Conservation (phyloP, 495 filamentous ascomycete species). For the Talaromyces ruber region DNA sequence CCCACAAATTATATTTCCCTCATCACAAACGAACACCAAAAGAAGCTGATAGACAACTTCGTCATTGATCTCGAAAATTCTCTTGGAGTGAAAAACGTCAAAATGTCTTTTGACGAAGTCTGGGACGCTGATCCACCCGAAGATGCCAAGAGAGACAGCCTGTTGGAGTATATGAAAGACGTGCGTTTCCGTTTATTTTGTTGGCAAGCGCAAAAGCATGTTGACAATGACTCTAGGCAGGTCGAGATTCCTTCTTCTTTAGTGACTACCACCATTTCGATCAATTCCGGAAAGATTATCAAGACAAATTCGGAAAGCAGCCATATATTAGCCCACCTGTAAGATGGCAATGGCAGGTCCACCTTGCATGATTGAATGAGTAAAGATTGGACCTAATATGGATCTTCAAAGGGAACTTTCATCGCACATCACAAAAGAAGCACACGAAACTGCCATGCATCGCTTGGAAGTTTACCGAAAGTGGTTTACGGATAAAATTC, state of each 20-base stretch:
- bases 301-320: not conserved
- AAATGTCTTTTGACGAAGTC: not conserved
- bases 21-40: not conserved
- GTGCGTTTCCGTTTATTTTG: not conserved
- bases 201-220: not conserved
- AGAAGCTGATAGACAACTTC: conserved; percentile 22
- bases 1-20: not conserved
- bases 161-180: not conserved
- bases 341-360: not conserved
- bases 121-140: not conserved
- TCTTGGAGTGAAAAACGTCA: conserved; percentile 8
- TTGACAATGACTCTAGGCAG: not conserved
- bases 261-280: not conserved
- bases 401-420: not conserved
- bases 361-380: not conserved
- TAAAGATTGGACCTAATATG: not conserved
- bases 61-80: conserved; percentile 33
- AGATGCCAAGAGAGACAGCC: not conserved
- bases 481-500: not conserved
- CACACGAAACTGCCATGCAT: not conserved
- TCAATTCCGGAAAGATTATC: not conserved
- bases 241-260: not conserved
- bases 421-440: not conserved
- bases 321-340: not conserved
- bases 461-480: not conserved